Base-by-base conservation (phyloP, 345 rosid genomes). In the Ailanthus altissimus region DNA sequence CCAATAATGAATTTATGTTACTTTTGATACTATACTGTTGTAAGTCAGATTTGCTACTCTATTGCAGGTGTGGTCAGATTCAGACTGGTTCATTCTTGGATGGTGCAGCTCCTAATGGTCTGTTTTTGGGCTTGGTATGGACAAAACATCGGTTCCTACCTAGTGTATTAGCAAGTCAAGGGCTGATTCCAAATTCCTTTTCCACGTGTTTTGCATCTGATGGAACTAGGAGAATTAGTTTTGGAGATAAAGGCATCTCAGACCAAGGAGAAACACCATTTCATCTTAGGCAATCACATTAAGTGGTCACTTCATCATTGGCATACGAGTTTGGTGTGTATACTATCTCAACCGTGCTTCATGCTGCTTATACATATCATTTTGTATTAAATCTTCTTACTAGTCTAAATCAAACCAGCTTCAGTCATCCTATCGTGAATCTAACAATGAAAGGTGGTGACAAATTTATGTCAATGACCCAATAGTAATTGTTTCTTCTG, bases 101-200 rank as follows among this genome's bases (percentile, higher is more conserved):
- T 56, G 92, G 95, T 66, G 99, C 93, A 20, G 99, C 99, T 76
- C 97, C 95, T 32, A 97, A 97, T 80, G 99, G 99, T 67, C 93
- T 97, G 56, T n/a, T n/a, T 90, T 94, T 68, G 99, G 99, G 36
- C 98, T 97, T 76, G 99, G 99, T 46, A 86, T 94, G 87, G 87
- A 81, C 68, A 88, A 85, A 66, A 38, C 83, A 53, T 94, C 99
- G 2, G 98, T 97, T 80, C n/a, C n/a, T n/a, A n/a, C 99, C 98
- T 9, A 97, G 95, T 82, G 85, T 89, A 67, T 88, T 97, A 80
- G 97, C 98, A 5, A 83, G 86, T 56, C 78, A 86, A 74, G 94
- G 97, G 38, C 36, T 84, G 51, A 77, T 87, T 67, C 77, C 95
- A 23, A 88, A 92, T 88, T 97, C 99, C 13, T 97, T 97, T 81